A percentile compares a stretch with the other conserved stretches of the same genome.
Evolutionary conservation across 2,329 filamentous ascomycete species (phyloP).

Genomic region (Aspergillus fumigatus): DNA sequence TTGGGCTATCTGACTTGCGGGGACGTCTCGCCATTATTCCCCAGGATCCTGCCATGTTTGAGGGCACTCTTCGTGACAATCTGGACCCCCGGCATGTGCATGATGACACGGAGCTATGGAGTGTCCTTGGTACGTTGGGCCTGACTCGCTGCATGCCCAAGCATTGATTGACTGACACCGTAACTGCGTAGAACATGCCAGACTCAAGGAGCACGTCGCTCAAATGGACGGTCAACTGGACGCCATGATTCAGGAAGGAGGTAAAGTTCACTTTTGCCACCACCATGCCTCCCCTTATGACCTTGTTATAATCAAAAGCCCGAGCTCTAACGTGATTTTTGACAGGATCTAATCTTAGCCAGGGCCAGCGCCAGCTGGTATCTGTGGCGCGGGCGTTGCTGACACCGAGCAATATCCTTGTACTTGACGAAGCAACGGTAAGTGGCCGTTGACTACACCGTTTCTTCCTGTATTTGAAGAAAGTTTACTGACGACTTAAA

Average conservation of each 20-base stretch:
- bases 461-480: conserved; percentile 2
- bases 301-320: background rate
- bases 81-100: conserved; percentile 91
- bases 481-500: conserved; percentile 15
- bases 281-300: conserved; percentile 1
- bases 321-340: conserved; percentile 10
- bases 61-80: conserved; percentile 89
- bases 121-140: conserved; percentile 69
- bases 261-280: conserved; percentile 48
- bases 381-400: conserved; percentile 90
- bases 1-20: conserved; percentile 84
- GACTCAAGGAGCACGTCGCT: conserved; percentile 83
- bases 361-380: conserved; percentile 90
- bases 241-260: conserved; percentile 87
- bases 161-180: conserved; percentile 19
- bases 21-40: conserved; percentile 93
- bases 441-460: conserved; percentile 12
- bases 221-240: conserved; percentile 87
- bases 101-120: conserved; percentile 97
- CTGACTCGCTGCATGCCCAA: conserved; percentile 9
- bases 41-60: conserved; percentile 93
- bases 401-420: conserved; percentile 93
- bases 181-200: conserved; percentile 68
- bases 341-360: conserved; percentile 88
- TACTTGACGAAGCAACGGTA: conserved; percentile 94